A percentile compares a stretch with the other conserved stretches of the same genome.
phyloP scores from a whole-genome alignment of 2,329 filamentous ascomycete genomes.

The Alternaria sp. region DNA sequence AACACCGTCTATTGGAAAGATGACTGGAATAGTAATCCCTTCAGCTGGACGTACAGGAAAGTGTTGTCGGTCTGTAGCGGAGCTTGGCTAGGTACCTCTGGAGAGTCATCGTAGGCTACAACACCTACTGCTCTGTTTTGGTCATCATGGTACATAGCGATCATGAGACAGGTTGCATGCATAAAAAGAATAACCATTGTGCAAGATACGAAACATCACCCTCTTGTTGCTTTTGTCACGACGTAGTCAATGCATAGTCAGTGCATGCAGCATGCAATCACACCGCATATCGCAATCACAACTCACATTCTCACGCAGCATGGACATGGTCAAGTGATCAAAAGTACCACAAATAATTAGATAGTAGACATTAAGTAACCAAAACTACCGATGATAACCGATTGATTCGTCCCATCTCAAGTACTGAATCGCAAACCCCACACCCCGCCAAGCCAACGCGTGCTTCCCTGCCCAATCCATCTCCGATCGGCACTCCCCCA shows the following conservation, averaged over 20 bases:
- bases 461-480: constrained; percentile 8
- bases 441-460: constrained; percentile 8
- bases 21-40: neutral
- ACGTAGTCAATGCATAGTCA: constrained; percentile 3
- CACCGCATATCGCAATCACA: neutral
- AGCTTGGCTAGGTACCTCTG: too few species aligned
- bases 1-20: neutral
- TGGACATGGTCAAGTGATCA: neutral
- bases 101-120: neutral
- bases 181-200: neutral
- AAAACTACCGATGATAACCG: neutral
- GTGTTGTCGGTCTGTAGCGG: too few species aligned
- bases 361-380: constrained; percentile 5
- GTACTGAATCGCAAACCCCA: neutral
- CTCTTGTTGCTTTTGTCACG: neutral
- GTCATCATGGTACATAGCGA: neutral
- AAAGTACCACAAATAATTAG: constrained; percentile 3
- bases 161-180: neutral
- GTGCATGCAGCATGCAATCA: neutral
- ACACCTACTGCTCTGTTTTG: neutral
- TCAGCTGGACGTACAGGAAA: neutral
- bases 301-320: neutral
- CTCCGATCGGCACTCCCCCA: constrained; percentile 1
- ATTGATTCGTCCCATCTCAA: neutral
- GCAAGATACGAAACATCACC: neutral